These are phyloP conservation scores for Phytophthora sp. DNA, from an alignment of 352 stramenopile species.

Conservation along the genomic window DNA sequence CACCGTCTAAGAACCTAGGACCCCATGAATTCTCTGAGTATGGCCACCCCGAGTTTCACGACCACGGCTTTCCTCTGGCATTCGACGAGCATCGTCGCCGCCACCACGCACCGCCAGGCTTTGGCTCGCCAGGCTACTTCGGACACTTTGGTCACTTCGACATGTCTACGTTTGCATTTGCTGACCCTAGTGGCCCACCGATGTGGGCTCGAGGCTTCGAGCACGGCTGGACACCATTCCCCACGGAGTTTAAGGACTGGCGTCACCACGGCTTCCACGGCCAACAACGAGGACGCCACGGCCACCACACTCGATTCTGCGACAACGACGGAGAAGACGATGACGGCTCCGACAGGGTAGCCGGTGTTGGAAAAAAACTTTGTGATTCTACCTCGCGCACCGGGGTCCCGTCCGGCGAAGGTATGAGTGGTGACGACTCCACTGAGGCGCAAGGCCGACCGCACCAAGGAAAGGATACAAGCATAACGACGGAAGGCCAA, in stretches of 20 bases:
- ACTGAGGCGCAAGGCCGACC: conserved; percentile 3
- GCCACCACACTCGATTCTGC: conserved; percentile 6
- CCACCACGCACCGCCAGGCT: conserved; percentile 1
- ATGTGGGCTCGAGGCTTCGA: neutral
- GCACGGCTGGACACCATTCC: neutral
- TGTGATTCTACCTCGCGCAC: neutral
- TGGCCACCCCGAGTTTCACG: neutral
- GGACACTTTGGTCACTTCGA: conserved; percentile 1
- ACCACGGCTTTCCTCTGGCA: neutral
- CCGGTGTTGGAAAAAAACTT: neutral
- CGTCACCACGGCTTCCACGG: conserved; percentile 4
- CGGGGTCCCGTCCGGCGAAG: conserved; percentile 9
- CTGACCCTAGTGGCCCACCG: neutral
- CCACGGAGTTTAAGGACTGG: no score
- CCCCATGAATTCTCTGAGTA: neutral
- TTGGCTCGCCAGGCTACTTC: neutral
- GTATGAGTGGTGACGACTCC: conserved; percentile 28
- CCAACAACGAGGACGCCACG: conserved; percentile 2
- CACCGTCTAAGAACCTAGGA: neutral
- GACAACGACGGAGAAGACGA: neutral
- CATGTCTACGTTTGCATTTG: neutral
- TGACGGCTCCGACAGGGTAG: neutral
- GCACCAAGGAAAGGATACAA: neutral
- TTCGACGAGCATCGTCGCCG: neutral
- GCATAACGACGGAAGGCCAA: conserved; percentile 6